Evolutionary conservation across 306 rosid genomes (phyloP).

Genomic region (Ziziphus jujuba): DNA sequence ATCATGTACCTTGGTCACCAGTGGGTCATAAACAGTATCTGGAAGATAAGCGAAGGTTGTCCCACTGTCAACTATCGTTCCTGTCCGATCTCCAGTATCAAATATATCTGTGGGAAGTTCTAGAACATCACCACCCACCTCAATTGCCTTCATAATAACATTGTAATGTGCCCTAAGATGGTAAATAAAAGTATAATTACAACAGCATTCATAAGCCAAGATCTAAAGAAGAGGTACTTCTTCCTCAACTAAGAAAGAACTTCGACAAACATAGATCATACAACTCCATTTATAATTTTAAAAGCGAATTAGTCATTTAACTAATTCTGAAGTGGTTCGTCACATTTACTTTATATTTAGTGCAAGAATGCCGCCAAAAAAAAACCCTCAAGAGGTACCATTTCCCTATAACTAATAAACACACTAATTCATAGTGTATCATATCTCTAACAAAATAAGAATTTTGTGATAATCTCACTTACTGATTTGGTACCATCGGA

Average conservation of each 20-base stretch:
- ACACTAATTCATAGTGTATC: too few species aligned
- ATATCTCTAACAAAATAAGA: not conserved
- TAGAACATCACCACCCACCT: constrained; percentile 58
- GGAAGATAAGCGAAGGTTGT: constrained; percentile 92
- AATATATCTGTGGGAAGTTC: constrained; percentile 59
- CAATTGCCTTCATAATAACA: constrained; percentile 68
- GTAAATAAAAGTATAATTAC: constrained; percentile 32
- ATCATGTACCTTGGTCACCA: constrained; percentile 51
- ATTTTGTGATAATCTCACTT: constrained; percentile 32
- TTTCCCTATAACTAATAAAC: too few species aligned
- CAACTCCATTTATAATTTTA: too few species aligned
- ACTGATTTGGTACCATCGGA: constrained; percentile 62
- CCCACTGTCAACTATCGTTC: constrained; percentile 89
- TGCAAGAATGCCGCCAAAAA: too few species aligned
- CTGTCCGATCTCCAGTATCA: constrained; percentile 45
- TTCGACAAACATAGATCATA: constrained; percentile 11
- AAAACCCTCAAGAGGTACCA: too few species aligned
- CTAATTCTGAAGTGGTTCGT: not conserved
- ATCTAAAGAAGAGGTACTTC: constrained; percentile 25
- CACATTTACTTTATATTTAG: not conserved
- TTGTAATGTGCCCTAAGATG: constrained; percentile 83
- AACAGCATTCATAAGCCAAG: constrained; percentile 32
- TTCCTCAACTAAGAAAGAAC: constrained; percentile 21
- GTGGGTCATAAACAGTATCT: constrained; percentile 33
- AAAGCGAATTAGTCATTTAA: not conserved